These are phyloP conservation scores for Cicer judaicum DNA, from an alignment of 306 rosid species.

Conservation along the genomic window DNA sequence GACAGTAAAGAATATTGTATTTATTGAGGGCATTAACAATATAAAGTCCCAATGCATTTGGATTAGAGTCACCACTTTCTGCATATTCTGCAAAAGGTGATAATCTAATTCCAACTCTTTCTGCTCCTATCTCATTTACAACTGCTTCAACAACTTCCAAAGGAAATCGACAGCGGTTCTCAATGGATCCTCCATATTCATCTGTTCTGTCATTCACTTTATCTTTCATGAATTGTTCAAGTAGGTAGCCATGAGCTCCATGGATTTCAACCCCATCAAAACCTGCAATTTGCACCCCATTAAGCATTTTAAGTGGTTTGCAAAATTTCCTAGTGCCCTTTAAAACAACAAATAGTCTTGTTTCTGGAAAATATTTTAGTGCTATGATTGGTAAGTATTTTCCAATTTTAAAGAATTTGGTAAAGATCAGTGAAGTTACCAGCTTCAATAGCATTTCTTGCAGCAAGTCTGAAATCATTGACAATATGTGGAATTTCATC, in stretches of 20 bases:
- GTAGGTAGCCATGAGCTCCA: slow-evolving; percentile 69
- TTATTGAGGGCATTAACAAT: slow-evolving; percentile 34
- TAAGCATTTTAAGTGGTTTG: not conserved
- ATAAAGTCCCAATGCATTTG: slow-evolving; percentile 7
- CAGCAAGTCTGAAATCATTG: slow-evolving; percentile 42
- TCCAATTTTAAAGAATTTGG: not conserved
- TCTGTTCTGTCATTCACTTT: slow-evolving; percentile 65
- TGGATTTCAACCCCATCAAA: slow-evolving; percentile 86
- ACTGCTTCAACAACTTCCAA: slow-evolving; percentile 66
- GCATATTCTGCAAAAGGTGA: slow-evolving; percentile 38
- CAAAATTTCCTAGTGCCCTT: slow-evolving; percentile 8
- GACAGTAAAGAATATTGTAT: slow-evolving; percentile 19
- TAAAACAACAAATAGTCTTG: not conserved
- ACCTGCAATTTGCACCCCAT: slow-evolving; percentile 48
- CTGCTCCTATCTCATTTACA: slow-evolving; percentile 61
- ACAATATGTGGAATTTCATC: slow-evolving; percentile 36
- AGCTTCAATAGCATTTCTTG: slow-evolving; percentile 62
- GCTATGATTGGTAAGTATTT: not conserved
- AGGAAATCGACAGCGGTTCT: slow-evolving; percentile 65
- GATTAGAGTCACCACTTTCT: slow-evolving; percentile 13
- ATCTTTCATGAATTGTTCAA: slow-evolving; percentile 73
- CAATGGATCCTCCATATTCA: slow-evolving; percentile 75
- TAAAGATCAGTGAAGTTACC: slow-evolving; percentile 41
- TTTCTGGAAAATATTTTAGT: not conserved
- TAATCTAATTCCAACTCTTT: slow-evolving; percentile 32